Percentiles rank a stretch among this genome's conserved stretches.
phyloP scores from a whole-genome alignment of 108 stramenopile species.

The Nitzschia sp. region DNA sequence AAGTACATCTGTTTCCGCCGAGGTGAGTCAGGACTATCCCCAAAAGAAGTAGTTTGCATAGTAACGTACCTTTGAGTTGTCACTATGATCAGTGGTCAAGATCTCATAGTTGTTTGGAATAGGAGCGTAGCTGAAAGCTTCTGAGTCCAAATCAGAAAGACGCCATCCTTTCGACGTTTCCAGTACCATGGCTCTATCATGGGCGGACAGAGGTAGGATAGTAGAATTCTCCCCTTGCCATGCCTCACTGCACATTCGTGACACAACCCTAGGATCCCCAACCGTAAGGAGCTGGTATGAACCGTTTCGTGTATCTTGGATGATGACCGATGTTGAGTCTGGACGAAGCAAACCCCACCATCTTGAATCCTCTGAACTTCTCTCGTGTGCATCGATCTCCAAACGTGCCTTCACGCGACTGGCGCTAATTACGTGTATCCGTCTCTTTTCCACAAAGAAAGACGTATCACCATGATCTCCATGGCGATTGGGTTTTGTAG shows the following conservation, averaged over 20 bases:
- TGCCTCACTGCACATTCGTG: conserved; percentile 62
- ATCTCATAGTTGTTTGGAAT: conserved; percentile 82
- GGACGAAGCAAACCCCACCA: conserved; percentile 73
- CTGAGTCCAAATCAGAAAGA: conserved; percentile 87
- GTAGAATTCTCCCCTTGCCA: conserved; percentile 84
- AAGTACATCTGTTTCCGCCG: conserved; percentile 48
- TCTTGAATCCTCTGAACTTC: conserved; percentile 75
- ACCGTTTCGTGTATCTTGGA: conserved; percentile 69
- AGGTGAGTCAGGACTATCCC: not conserved
- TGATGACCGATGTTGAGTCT: conserved; percentile 73
- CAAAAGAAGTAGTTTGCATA: not conserved
- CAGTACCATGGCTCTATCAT: conserved; percentile 68
- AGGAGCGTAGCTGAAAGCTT: conserved; percentile 92
- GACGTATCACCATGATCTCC: conserved; percentile 61
- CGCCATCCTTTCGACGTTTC: conserved; percentile 84
- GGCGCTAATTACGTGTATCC: conserved; percentile 60
- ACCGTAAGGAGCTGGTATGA: conserved; percentile 79
- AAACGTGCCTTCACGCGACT: conserved; percentile 57
- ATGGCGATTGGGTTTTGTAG: conserved; percentile 40
- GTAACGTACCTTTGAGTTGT: conserved; percentile 10
- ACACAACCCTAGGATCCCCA: conserved; percentile 80
- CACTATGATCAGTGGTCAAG: conserved; percentile 19
- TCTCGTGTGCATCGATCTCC: conserved; percentile 69
- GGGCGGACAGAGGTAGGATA: conserved; percentile 68
- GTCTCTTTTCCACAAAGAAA: conserved; percentile 52